Conservation (phyloP, 108 stramenopile genomes). For the Chaetoceros tenuissimus region DNA sequence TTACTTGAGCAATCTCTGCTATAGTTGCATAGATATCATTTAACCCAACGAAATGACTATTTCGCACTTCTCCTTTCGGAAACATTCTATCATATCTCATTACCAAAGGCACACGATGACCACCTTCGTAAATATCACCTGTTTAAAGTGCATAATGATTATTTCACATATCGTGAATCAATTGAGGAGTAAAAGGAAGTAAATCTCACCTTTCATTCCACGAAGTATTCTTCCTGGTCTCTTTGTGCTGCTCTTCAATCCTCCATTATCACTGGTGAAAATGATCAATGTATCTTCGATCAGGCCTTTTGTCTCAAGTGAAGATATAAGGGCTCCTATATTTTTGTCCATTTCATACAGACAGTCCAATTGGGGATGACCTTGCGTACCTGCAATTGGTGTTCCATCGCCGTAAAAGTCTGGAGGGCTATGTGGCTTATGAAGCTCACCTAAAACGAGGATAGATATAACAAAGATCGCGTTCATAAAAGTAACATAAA, state of each 20-base stretch:
- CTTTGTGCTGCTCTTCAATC: background rate
- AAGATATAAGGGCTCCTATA: background rate
- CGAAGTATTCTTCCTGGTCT: background rate
- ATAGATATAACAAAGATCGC: no score
- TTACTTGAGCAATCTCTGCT: background rate
- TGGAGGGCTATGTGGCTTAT: background rate
- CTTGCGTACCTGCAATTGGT: background rate
- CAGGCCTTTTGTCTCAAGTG: background rate
- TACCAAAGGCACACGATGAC: background rate
- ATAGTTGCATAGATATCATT: background rate
- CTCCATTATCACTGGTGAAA: background rate
- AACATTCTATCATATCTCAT: background rate
- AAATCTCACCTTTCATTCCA: background rate
- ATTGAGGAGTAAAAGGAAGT: no score
- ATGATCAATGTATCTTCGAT: background rate
- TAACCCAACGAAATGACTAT: background rate
- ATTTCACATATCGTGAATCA: no score
- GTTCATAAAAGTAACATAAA: no score
- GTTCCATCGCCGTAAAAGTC: background rate
- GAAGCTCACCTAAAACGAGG: background rate
- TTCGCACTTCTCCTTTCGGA: background rate
- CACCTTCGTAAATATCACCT: background rate
- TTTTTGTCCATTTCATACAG: background rate
- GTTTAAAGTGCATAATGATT: no score
- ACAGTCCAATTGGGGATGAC: background rate